These are phyloP conservation scores for Phytophthora melonis DNA, from an alignment of 352 stramenopile species.

Conservation along the genomic window DNA sequence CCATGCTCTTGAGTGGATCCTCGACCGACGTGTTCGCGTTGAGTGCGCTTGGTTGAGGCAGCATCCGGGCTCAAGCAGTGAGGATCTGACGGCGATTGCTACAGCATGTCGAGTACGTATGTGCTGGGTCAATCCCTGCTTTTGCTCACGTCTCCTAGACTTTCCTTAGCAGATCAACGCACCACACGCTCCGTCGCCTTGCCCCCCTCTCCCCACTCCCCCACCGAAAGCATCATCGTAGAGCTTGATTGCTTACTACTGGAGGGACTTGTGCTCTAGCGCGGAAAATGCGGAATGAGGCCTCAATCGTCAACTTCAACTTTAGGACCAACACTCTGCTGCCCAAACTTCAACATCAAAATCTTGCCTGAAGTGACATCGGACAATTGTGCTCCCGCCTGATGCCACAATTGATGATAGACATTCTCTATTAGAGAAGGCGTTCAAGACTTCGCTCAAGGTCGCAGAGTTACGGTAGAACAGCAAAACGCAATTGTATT, in stretches of 20 bases:
- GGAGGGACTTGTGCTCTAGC: neutral
- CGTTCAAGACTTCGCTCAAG: neutral
- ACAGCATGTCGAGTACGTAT: neutral
- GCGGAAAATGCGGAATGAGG: neutral
- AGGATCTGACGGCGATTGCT: neutral
- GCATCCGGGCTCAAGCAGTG: neutral
- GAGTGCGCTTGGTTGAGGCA: neutral
- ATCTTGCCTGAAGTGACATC: constrained; percentile 24
- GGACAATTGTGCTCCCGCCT: constrained; percentile 48
- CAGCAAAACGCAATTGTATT: constrained; percentile 22
- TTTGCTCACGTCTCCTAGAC: neutral
- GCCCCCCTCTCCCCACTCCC: neutral
- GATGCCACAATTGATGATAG: constrained; percentile 5
- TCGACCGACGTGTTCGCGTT: neutral
- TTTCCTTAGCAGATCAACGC: neutral
- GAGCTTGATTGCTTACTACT: neutral
- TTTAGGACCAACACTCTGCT: constrained; percentile 30
- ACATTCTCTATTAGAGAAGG: constrained; percentile 1
- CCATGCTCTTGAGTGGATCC: neutral
- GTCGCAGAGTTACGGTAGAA: constrained; percentile 11
- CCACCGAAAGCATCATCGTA: neutral
- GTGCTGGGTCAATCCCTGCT: neutral
- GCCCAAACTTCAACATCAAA: constrained; percentile 19
- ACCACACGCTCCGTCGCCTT: neutral
- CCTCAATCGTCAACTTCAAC: constrained; percentile 18